These are phyloP conservation scores for Plantago major DNA, from an alignment of 257 asterid species.

Conservation along the genomic window DNA sequence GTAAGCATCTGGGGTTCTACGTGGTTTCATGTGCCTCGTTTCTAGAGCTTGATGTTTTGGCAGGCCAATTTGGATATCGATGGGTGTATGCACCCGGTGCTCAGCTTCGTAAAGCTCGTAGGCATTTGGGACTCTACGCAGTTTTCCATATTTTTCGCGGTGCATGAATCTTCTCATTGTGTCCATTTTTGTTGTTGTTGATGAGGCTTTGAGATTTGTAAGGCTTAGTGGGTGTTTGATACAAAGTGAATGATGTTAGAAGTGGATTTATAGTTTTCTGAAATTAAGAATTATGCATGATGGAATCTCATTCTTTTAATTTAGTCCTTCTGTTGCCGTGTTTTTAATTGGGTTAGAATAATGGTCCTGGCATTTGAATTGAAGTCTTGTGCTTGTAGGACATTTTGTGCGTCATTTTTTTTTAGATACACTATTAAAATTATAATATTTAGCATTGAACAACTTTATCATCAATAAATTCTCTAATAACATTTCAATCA, in stretches of 20 bases:
- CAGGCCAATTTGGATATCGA: neutral
- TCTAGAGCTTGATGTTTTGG: neutral
- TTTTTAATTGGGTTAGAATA: too few relatives aligned
- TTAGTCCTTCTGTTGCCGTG: too few relatives aligned
- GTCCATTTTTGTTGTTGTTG: neutral
- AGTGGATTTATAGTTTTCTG: neutral
- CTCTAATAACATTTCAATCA: too few relatives aligned
- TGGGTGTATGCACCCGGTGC: neutral
- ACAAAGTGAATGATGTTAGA: neutral
- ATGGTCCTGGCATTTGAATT: too few relatives aligned
- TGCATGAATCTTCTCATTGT: neutral
- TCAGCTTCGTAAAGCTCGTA: slow-evolving; percentile 7
- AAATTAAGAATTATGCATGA: too few relatives aligned
- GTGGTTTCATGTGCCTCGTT: neutral
- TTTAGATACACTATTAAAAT: too few relatives aligned
- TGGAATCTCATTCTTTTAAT: too few relatives aligned
- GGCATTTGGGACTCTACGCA: neutral
- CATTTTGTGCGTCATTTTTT: too few relatives aligned
- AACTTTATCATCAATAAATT: too few relatives aligned
- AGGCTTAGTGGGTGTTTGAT: neutral
- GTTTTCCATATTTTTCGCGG: neutral
- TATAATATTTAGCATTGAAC: too few relatives aligned
- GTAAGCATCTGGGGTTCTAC: slow-evolving; percentile 9
- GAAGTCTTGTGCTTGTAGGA: too few relatives aligned
- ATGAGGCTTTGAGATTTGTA: neutral